phyloP scores from a whole-genome alignment of 1,284 basidiomycete genomes.

The Volvariella volvacea region DNA sequence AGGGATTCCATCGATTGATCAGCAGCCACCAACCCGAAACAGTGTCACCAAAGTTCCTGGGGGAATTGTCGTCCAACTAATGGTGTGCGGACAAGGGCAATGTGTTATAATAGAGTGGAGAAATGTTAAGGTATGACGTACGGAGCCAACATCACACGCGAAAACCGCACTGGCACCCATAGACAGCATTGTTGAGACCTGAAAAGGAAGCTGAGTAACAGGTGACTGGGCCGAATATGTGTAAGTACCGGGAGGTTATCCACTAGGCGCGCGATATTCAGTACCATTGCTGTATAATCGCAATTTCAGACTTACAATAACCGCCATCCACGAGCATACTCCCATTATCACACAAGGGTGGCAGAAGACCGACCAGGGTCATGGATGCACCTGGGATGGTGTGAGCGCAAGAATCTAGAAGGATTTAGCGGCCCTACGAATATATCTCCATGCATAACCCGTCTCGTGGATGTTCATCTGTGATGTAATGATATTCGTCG shows the following conservation, averaged over 20 bases:
- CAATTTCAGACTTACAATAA: conserved; percentile 56
- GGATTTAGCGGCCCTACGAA: conserved; percentile 38
- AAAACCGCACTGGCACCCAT: conserved; percentile 93
- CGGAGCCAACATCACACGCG: conserved; percentile 91
- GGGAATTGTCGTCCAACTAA: conserved; percentile 88
- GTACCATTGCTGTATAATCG: conserved; percentile 7
- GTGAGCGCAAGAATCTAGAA: conserved; percentile 3
- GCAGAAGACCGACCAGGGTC: conserved; percentile 93
- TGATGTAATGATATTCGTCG: conserved; percentile 97
- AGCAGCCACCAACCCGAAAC: conserved; percentile 97
- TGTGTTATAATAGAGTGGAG: not conserved
- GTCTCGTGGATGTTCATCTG: conserved; percentile 97
- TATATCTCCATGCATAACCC: conserved; percentile 90
- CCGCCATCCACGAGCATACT: conserved; percentile 93
- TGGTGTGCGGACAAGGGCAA: conserved; percentile 5
- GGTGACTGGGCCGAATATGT: conserved; percentile 2
- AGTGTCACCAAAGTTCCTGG: conserved; percentile 90
- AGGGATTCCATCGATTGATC: conserved; percentile 90
- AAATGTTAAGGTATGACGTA: conserved; percentile 28
- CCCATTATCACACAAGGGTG: conserved; percentile 93
- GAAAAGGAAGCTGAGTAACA: conserved; percentile 10
- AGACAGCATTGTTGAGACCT: conserved; percentile 88
- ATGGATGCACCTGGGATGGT: conserved; percentile 77
- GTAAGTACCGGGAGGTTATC: conserved; percentile 79
- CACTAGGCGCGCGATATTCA: conserved; percentile 37